Conservation (phyloP, 2,329 filamentous ascomycete species). For the Taxawa tesnikishii region DNA sequence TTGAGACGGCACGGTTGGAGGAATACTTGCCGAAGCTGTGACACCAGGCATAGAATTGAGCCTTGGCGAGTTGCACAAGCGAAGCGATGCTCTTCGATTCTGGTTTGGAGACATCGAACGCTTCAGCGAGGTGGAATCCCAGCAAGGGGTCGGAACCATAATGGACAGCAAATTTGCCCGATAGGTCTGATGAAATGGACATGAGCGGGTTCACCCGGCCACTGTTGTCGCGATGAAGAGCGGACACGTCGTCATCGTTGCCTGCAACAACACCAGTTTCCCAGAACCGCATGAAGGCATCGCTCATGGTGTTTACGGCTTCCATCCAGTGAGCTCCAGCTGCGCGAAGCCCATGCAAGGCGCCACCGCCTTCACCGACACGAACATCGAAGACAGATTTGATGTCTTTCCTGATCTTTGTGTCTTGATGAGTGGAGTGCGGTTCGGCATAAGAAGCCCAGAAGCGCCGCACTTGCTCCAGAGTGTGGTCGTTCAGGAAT, state of each 20-base stretch:
- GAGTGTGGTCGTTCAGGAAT: conserved; percentile 38
- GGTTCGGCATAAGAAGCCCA: conserved; percentile 26
- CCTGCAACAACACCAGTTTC: conserved; percentile 13
- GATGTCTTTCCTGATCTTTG: background rate
- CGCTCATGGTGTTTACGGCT: conserved; percentile 6
- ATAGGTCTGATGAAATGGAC: conserved; percentile 26
- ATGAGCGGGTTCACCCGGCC: conserved; percentile 14
- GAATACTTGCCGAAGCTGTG: background rate
- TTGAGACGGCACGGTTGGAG: background rate
- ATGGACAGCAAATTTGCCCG: conserved; percentile 25
- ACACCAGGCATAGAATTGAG: conserved; percentile 5
- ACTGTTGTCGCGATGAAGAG: conserved; percentile 7
- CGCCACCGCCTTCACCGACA: background rate
- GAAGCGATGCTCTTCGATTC: background rate
- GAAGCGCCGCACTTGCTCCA: conserved; percentile 27
- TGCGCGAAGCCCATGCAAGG: conserved; percentile 8
- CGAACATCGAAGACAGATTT: background rate
- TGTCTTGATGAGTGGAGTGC: background rate
- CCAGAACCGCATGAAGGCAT: conserved; percentile 17
- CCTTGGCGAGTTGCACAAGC: conserved; percentile 3
- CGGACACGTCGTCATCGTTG: conserved; percentile 4
- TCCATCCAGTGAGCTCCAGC: conserved; percentile 14
- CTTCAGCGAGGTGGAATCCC: conserved; percentile 43
- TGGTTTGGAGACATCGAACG: conserved; percentile 4
- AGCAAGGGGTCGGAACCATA: conserved; percentile 39